Conservation (phyloP, 495 filamentous ascomycete species). For the Xanthoparmelia taractica region DNA sequence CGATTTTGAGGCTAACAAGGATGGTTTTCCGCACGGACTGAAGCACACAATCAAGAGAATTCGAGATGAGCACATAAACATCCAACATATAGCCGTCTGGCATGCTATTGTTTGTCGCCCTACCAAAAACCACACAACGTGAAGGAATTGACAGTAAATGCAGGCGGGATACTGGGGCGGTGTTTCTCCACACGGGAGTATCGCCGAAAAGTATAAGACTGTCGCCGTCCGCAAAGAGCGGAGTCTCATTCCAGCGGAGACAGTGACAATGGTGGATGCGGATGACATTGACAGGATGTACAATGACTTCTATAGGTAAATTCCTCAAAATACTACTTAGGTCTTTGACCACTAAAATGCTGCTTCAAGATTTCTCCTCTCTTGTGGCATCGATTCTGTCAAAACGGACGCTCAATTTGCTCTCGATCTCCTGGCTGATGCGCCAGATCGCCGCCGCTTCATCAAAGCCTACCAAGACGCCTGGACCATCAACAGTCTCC, state of each 20-base stretch:
- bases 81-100: slow-evolving; percentile 87
- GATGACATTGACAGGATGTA: slow-evolving; percentile 71
- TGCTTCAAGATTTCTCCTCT: slow-evolving; percentile 50
- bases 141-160: background rate
- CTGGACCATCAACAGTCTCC: slow-evolving; percentile 69
- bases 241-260: slow-evolving; percentile 48
- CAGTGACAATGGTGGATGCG: slow-evolving; percentile 65
- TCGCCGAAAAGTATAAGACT: slow-evolving; percentile 73
- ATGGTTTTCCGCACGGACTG: slow-evolving; percentile 73
- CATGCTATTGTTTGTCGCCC: slow-evolving; percentile 57
- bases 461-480: slow-evolving; percentile 74
- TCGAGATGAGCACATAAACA: slow-evolving; percentile 58
- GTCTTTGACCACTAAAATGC: background rate
- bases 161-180: slow-evolving; percentile 82
- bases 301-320: slow-evolving; percentile 70
- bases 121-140: background rate
- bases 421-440: slow-evolving; percentile 64
- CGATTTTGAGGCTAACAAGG: slow-evolving; percentile 74
- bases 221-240: slow-evolving; percentile 51
- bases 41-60: slow-evolving; percentile 60
- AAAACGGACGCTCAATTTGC: slow-evolving; percentile 90
- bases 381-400: slow-evolving; percentile 66
- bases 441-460: slow-evolving; percentile 58
- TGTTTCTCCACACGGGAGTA: slow-evolving; percentile 59
- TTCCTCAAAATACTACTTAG: background rate